A percentile compares a stretch with the other conserved stretches of the same genome.
phyloP scores from a whole-genome alignment of 495 filamentous ascomycete species.

The Cercophora sp. region DNA sequence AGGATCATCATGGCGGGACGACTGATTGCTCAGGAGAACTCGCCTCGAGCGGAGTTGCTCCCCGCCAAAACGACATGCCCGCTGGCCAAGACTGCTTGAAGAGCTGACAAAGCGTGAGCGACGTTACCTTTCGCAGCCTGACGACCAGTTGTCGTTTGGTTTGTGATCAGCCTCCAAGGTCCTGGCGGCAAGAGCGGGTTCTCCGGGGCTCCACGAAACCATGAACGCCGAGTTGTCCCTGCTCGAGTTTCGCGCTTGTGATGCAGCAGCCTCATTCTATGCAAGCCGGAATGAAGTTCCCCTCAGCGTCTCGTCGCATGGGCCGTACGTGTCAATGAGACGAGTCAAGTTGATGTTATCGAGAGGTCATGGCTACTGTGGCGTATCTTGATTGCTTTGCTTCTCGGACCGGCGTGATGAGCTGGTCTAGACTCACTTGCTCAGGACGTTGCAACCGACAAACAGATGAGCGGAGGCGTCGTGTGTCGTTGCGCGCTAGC shows the following conservation, averaged over 20 bases:
- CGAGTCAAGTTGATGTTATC: too few species aligned
- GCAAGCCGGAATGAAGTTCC: neutral
- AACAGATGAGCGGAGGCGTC: neutral
- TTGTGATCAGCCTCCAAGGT: neutral
- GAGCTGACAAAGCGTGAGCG: neutral
- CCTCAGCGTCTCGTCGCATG: neutral
- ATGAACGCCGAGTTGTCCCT: neutral
- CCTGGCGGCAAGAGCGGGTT: conserved; percentile 8
- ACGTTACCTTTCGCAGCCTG: neutral
- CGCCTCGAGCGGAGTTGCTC: neutral
- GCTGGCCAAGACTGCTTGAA: neutral
- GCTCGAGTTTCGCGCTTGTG: conserved; percentile 9
- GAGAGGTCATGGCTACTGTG: too few species aligned
- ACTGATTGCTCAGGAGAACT: neutral
- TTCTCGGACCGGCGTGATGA: neutral
- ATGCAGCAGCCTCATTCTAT: conserved; percentile 17
- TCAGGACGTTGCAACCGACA: neutral
- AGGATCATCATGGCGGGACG: neutral
- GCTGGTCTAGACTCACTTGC: neutral
- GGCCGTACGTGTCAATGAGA: too few species aligned
- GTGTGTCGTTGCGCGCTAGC: neutral
- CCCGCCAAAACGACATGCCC: neutral
- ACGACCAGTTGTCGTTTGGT: too few species aligned
- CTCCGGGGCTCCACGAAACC: neutral
- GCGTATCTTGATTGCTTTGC: conserved; percentile 22